A percentile compares a stretch with the other conserved stretches of the same genome.
phyloP scores from a whole-genome alignment of 768 basidiomycete genomes.

The Rhizopogon roseolus region DNA sequence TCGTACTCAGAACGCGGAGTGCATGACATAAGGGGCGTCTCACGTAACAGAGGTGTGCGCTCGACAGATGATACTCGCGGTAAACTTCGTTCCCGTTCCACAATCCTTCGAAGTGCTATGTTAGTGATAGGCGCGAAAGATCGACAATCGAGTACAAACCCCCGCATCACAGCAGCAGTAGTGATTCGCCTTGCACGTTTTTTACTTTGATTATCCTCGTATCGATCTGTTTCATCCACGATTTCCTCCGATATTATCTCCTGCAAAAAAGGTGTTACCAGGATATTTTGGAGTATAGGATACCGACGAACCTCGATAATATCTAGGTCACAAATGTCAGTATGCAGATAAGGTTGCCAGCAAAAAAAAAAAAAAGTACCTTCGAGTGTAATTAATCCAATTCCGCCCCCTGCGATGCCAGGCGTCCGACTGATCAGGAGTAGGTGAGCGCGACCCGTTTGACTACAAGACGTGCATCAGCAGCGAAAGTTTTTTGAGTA shows the following conservation, averaged over 20 bases:
- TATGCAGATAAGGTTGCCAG: background rate
- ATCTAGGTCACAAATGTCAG: slow-evolving; percentile 35
- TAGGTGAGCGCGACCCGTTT: slow-evolving; percentile 92
- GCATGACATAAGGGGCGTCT: background rate
- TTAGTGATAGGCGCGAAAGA: background rate
- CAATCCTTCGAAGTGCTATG: slow-evolving; percentile 34
- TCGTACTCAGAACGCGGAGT: background rate
- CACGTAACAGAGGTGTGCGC: slow-evolving; percentile 30
- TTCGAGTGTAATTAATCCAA: slow-evolving; percentile 90
- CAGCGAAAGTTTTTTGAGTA: background rate
- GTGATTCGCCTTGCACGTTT: slow-evolving; percentile 64
- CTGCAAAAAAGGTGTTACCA: slow-evolving; percentile 29
- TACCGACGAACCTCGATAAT: slow-evolving; percentile 59
- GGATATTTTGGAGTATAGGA: background rate
- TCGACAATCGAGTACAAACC: slow-evolving; percentile 35
- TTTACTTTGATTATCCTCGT: slow-evolving; percentile 83
- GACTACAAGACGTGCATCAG: slow-evolving; percentile 38
- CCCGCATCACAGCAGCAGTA: slow-evolving; percentile 74
- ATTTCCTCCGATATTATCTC: slow-evolving; percentile 97
- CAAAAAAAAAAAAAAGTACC: slow-evolving; percentile 35
- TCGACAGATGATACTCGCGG: slow-evolving; percentile 26
- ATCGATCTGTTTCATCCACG: slow-evolving; percentile 91
- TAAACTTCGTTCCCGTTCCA: slow-evolving; percentile 43
- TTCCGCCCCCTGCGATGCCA: slow-evolving; percentile 74
- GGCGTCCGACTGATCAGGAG: slow-evolving; percentile 82